phyloP scores from a whole-genome alignment of 1,284 basidiomycete species.

The Microbotryum intermedium region DNA sequence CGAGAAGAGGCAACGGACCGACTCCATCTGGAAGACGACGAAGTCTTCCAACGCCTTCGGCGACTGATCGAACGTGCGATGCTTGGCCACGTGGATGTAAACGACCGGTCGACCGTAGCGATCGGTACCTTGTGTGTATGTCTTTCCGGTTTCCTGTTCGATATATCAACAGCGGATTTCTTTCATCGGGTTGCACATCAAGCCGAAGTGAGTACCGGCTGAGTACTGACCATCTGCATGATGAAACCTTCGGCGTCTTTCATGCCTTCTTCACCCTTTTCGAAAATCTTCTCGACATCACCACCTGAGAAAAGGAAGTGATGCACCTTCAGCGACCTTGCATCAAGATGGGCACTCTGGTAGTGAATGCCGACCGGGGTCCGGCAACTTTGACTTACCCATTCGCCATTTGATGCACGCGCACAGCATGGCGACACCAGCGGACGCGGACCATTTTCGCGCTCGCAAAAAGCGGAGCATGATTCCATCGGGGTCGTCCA shows the following conservation, averaged over 20 bases:
- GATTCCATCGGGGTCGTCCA: conserved; percentile 28
- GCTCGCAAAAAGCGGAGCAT: conserved; percentile 40
- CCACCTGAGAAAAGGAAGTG: background rate
- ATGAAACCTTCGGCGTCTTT: conserved; percentile 38
- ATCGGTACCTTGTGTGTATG: conserved; percentile 38
- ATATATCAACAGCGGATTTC: rapidly evolving
- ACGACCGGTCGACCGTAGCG: conserved; percentile 38
- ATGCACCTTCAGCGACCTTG: conserved; percentile 37
- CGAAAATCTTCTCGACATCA: conserved; percentile 38
- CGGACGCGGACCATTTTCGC: conserved; percentile 39
- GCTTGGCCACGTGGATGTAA: conserved; percentile 31
- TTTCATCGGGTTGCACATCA: background rate
- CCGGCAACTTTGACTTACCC: background rate
- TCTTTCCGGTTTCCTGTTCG: conserved; percentile 34
- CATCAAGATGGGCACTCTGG: conserved; percentile 26
- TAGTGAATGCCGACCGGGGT: background rate
- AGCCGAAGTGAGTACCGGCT: too few relatives aligned
- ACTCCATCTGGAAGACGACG: conserved; percentile 37
- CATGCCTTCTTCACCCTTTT: conserved; percentile 39
- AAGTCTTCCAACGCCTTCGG: conserved; percentile 40
- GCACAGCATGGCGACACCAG: conserved; percentile 40
- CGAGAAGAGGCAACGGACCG: conserved; percentile 37
- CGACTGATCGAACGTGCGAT: conserved; percentile 32
- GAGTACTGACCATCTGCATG: conserved; percentile 33
- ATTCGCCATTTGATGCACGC: conserved; percentile 33